Percentiles rank a stretch among this genome's conserved stretches.
Evolutionary conservation across 2,329 filamentous ascomycete genomes (phyloP).

Genomic region (Sordariomycetes sp.): DNA sequence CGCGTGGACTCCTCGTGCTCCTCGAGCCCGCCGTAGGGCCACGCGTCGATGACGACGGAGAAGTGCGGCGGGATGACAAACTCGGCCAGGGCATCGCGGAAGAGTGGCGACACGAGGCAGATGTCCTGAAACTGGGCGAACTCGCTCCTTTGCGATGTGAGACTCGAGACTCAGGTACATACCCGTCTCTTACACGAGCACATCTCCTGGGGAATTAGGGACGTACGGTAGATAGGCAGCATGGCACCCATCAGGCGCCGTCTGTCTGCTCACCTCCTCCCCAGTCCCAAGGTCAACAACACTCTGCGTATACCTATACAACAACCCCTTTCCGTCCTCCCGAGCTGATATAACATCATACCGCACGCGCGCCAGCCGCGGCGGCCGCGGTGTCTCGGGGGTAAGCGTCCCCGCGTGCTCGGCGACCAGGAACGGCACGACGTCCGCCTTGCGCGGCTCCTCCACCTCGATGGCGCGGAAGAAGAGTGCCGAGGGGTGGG

Average conservation of each 20-base stretch:
- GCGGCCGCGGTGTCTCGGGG: conserved; percentile 24
- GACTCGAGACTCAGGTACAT: neutral
- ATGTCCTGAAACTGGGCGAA: conserved; percentile 24
- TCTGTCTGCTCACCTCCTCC: conserved; percentile 14
- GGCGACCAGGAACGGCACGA: conserved; percentile 42
- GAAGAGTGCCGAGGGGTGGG: conserved; percentile 15
- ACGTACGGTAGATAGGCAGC: conserved; percentile 21
- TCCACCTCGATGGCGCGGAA: conserved; percentile 50
- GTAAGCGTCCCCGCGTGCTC: conserved; percentile 40
- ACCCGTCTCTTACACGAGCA: neutral
- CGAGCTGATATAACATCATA: conserved; percentile 19
- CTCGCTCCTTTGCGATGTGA: conserved; percentile 16
- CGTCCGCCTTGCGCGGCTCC: conserved; percentile 45
- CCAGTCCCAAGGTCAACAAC: conserved; percentile 22
- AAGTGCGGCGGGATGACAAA: conserved; percentile 28
- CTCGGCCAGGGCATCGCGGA: conserved; percentile 31
- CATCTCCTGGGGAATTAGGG: neutral
- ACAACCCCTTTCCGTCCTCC: neutral
- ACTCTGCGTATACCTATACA: conserved; percentile 17
- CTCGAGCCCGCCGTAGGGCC: conserved; percentile 49
- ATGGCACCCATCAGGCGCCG: conserved; percentile 14
- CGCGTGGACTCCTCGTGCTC: conserved; percentile 24
- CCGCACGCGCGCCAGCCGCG: conserved; percentile 30
- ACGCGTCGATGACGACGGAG: conserved; percentile 34
- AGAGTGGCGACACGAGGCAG: conserved; percentile 27